A percentile compares a stretch with the other conserved stretches of the same genome.
Conservation (phyloP, 345 rosid species). For the Lagerstroemia speciosa region DNA sequence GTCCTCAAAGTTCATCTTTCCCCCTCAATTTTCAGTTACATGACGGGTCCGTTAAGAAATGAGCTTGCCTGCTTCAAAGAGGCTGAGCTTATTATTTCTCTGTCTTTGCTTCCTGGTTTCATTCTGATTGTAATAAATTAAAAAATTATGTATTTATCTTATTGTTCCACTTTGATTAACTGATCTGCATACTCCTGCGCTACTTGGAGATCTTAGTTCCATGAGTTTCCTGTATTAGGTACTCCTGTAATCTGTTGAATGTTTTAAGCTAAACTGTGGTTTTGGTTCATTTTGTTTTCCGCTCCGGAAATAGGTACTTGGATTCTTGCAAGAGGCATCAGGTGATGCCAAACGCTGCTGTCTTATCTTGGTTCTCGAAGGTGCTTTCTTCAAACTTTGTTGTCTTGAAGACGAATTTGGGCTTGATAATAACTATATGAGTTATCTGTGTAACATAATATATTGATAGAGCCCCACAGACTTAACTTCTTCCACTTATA, state of each 20-base stretch:
- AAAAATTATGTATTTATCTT: background rate
- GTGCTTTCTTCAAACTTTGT: conserved; percentile 11
- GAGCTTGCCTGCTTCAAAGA: background rate
- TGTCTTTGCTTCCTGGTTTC: background rate
- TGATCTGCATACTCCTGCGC: background rate
- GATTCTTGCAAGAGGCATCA: conserved; percentile 33
- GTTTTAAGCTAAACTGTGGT: background rate
- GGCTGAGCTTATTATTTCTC: background rate
- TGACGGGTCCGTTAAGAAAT: background rate
- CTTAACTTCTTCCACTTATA: background rate
- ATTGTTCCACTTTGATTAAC: background rate
- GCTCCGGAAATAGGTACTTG: conserved; percentile 22
- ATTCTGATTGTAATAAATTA: background rate
- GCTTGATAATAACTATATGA: background rate
- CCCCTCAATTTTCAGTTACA: background rate
- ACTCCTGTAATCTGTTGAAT: background rate
- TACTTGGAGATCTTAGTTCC: background rate
- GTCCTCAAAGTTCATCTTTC: background rate
- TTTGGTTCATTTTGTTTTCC: background rate
- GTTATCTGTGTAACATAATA: background rate
- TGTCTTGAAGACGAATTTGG: background rate
- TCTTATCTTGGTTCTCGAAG: conserved; percentile 36
- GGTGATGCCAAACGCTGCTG: conserved; percentile 24
- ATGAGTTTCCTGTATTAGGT: background rate
- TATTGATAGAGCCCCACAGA: background rate